Conservation (phyloP, 306 rosid species). For the Cucurbita moschata region DNA sequence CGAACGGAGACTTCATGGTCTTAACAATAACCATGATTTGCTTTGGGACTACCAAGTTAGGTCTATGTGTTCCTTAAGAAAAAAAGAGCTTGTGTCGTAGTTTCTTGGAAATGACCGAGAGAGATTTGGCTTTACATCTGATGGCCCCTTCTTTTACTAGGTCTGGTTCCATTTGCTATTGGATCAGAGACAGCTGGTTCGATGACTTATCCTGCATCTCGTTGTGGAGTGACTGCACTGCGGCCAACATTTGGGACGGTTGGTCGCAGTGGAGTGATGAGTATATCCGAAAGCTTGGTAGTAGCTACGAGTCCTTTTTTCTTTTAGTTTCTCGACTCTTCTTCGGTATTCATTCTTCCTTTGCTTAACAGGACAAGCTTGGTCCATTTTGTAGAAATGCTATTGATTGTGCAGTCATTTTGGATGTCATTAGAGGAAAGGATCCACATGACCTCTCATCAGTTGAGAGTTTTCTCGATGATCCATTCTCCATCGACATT, state of each 20-base stretch:
- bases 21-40: neutral
- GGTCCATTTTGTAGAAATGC: slow-evolving; percentile 75
- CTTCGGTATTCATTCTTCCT: slow-evolving; percentile 9
- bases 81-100: neutral
- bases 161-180: slow-evolving; percentile 71
- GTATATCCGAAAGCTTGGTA: slow-evolving; percentile 82
- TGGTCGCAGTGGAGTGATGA: slow-evolving; percentile 75
- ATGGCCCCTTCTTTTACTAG: slow-evolving; percentile 13
- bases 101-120: neutral
- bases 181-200: slow-evolving; percentile 76
- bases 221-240: slow-evolving; percentile 63
- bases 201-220: slow-evolving; percentile 53
- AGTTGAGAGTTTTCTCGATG: slow-evolving; percentile 32
- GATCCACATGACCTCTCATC: slow-evolving; percentile 58
- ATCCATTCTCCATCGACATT: slow-evolving; percentile 52
- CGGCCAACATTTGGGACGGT: slow-evolving; percentile 62
- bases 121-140: neutral
- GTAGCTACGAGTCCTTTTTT: neutral
- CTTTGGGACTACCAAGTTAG: neutral
- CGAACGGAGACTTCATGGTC: neutral
- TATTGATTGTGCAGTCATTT: slow-evolving; percentile 48
- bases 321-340: neutral
- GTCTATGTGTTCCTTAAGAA: neutral
- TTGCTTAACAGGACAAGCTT: slow-evolving; percentile 48
- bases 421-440: slow-evolving; percentile 54